Evolutionary conservation across 208 protist genomes (phyloP), one percentile per base, ranked within the genome.

Genomic region (Crithidia brevicula): DNA sequence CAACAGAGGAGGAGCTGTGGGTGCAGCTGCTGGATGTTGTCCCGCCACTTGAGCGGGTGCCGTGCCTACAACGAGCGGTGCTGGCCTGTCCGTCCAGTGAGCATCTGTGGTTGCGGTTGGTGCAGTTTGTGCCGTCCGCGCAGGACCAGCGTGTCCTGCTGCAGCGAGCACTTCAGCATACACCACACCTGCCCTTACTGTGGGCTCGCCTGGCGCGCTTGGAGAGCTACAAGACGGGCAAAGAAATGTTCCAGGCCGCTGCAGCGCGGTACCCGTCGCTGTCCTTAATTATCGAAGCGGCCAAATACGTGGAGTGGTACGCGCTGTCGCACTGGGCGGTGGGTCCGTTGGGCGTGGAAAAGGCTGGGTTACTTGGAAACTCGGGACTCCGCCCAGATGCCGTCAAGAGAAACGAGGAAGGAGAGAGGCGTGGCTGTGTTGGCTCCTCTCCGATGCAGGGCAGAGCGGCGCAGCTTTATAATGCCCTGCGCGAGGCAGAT

Each of bases 221-320:
- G 20, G 83, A 89, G 63, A 59, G 60, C 40, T 82, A 80, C 30
- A 78, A 84, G 61, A 78, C 59, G 10, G 90, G 87, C 18, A 82
- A 83, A 49, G 75, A 82, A 9, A 84, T 95, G 46, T 92, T 95
- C 56, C 83, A 80, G 23, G 81, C 79, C 1, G 87, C 84, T 9
- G 77, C 75, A 11, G 74, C 76, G 40, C 75, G 77, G 56, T 83
- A 89, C 66, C 79, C 79, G 18, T 91, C 87, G 10, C 64, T 93
- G 36, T 69, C 82, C 53, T 82, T 95, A 30, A 70, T 86, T 28
- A 66, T 93, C 23, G 90, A 95, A 68, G 85, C 87, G 0, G 69
- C 81, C 28, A 95, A 93, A 70, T 95, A 87, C 65, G 88, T 83
- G 36, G 90, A 95, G 60, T 85, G 81, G 81, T 59, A 76, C 36